These are phyloP conservation scores for Ceratobasidium sp. DNA, from an alignment of 1,284 basidiomycete species.

Conservation along the genomic window DNA sequence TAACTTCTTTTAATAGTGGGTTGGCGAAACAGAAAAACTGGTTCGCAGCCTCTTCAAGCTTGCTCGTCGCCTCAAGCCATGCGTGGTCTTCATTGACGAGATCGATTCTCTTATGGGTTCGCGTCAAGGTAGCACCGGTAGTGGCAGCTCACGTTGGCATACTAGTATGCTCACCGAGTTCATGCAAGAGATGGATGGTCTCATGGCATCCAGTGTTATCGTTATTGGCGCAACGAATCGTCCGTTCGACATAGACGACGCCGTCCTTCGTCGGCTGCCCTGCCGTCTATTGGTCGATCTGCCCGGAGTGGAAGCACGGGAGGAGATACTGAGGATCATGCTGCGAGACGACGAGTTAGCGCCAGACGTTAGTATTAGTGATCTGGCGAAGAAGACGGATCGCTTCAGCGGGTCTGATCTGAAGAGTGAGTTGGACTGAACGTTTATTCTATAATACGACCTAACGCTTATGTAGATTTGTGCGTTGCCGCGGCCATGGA, in stretches of 20 bases:
- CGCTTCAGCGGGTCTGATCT: constrained; percentile 92
- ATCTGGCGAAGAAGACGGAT: constrained; percentile 80
- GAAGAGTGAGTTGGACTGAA: constrained; percentile 75
- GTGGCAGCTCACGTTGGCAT: constrained; percentile 80
- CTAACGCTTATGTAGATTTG: constrained; percentile 69
- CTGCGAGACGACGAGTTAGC: constrained; percentile 81
- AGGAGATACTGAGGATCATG: constrained; percentile 85
- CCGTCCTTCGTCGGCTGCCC: constrained; percentile 86
- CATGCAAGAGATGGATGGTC: constrained; percentile 99
- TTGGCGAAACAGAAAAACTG: constrained; percentile 95
- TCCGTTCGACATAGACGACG: constrained; percentile 88
- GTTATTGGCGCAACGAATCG: constrained; percentile 96
- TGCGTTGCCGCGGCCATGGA: constrained; percentile 91
- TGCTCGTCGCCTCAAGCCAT: constrained; percentile 90
- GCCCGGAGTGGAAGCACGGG: constrained; percentile 79
- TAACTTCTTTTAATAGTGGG: constrained; percentile 70
- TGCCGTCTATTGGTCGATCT: constrained; percentile 87
- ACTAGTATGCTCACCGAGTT: constrained; percentile 91
- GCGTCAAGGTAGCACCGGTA: constrained; percentile 82
- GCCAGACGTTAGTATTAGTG: constrained; percentile 73
- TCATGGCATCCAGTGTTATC: constrained; percentile 86
- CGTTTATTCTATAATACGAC: not conserved
- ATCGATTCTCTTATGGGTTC: constrained; percentile 95
- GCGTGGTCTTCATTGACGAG: constrained; percentile 96
- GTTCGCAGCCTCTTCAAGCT: constrained; percentile 92